phyloP scores from a whole-genome alignment of 805 yeast species.

The Debaryomyces hansenii region DNA sequence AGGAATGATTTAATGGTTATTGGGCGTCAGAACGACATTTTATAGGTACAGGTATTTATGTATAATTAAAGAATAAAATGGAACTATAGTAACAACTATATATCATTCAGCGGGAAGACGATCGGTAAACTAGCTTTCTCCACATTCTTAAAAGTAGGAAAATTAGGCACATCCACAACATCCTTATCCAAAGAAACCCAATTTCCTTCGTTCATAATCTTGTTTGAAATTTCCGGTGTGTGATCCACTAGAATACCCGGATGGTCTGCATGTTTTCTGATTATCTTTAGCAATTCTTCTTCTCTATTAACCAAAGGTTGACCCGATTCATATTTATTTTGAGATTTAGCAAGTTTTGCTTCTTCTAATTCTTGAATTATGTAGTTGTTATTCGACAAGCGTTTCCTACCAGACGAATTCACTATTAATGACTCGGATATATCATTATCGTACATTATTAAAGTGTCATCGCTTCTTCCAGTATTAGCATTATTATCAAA shows the following conservation, averaged over 20 bases:
- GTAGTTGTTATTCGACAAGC: constrained; percentile 22
- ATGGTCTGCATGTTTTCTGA: constrained; percentile 25
- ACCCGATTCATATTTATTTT: background rate
- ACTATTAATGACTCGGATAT: constrained; percentile 25
- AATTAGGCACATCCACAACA: constrained; percentile 22
- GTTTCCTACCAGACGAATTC: constrained; percentile 21
- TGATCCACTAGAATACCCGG: constrained; percentile 36
- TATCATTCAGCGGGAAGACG: constrained; percentile 31
- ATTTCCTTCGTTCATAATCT: constrained; percentile 16
- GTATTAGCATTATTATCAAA: constrained; percentile 2
- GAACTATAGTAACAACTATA: background rate
- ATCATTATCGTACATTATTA: constrained; percentile 18
- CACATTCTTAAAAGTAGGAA: constrained; percentile 63
- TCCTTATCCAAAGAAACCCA: constrained; percentile 20
- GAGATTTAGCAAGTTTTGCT: constrained; percentile 4
- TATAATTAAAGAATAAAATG: background rate
- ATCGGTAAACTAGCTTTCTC: constrained; percentile 58
- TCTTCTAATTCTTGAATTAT: constrained; percentile 15
- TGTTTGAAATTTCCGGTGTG: constrained; percentile 36
- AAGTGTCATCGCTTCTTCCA: constrained; percentile 9
- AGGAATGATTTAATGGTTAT: constrained; percentile 60
- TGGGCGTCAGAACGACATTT: constrained; percentile 72
- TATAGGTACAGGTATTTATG: constrained; percentile 20
- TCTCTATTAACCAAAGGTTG: constrained; percentile 9
- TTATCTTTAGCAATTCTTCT: constrained; percentile 19